Base-by-base conservation (phyloP, 129 eudicot species). In the Apium graveolens region DNA sequence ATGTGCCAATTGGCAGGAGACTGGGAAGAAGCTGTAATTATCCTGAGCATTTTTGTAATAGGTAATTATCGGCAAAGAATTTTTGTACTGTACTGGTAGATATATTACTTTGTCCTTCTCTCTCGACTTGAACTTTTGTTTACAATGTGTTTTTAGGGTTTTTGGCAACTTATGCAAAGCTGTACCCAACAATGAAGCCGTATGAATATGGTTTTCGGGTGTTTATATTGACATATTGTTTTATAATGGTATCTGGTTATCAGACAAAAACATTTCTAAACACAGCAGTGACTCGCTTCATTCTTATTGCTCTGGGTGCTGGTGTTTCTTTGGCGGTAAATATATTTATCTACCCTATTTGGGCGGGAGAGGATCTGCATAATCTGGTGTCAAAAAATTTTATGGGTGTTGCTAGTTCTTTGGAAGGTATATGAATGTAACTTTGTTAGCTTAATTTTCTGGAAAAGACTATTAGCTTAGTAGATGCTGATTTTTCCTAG, bases 331-430 rank as follows among this genome's bases (percentile, higher is more conserved):
- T 94, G 74, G 80, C 79, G 32, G 83, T 94, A 16, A 94, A 91
- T 81, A 87, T 86, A 1, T 84, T 84, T 55, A 81, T 94, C 45
- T 94, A 81, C 83, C 98, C 98, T 44, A 94, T 90, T 11, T 94
- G 98, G 98, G 90, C 97, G 8, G 98, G 98, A 16, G 98, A 91
- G 78, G 98, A 94, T 90, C 85, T 94, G 83, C 96, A 94, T 75
- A 84, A 87, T 80, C 78, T 91, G 88, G 92, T 94, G 37, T 96
- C 86, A 57, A 91, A 87, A 75, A 94, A 94, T 78, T 94, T 94
- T 85, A 66, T 42, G 81, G 88, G 85, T 35, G 93, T 94, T 80
- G 98, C 98, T 48, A 71, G 77, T 76, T 91, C 97, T 66, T 90
- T 94, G 11, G 96, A 94, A 91, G 98, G 98, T 94, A 55, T 29